phyloP scores from a whole-genome alignment of 2,329 filamentous ascomycete species.

The Coniella vitis region DNA sequence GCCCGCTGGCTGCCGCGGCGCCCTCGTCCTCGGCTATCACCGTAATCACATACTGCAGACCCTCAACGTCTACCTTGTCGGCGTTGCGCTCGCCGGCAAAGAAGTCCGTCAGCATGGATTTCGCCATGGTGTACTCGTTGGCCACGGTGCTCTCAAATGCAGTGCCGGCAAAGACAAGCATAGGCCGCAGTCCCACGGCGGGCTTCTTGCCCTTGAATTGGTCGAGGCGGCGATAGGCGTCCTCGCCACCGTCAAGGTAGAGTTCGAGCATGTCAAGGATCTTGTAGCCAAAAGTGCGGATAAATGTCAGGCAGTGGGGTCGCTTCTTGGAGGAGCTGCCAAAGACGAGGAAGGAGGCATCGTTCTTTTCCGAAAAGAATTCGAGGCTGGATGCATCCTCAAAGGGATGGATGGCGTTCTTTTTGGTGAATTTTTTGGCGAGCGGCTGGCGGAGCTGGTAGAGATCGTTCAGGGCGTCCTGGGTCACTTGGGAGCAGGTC shows the following conservation, averaged over 20 bases:
- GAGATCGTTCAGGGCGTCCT: constrained; percentile 80
- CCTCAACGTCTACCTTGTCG: constrained; percentile 86
- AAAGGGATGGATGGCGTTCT: constrained; percentile 92
- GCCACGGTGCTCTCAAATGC: constrained; percentile 77
- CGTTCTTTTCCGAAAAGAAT: constrained; percentile 96
- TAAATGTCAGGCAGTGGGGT: constrained; percentile 80
- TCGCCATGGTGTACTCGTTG: constrained; percentile 77
- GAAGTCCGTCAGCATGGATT: constrained; percentile 81
- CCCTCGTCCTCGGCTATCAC: constrained; percentile 65
- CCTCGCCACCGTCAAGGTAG: constrained; percentile 58
- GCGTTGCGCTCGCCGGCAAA: constrained; percentile 74
- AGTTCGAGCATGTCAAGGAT: constrained; percentile 94
- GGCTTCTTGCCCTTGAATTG: constrained; percentile 74
- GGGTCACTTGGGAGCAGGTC: constrained; percentile 72
- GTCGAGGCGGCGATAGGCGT: constrained; percentile 60
- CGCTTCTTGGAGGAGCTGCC: constrained; percentile 87
- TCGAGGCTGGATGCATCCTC: constrained; percentile 82
- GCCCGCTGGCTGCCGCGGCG: constrained; percentile 28
- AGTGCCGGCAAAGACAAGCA: constrained; percentile 85
- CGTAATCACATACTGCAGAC: constrained; percentile 83
- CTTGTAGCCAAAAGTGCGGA: constrained; percentile 78
- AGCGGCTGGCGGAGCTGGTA: constrained; percentile 78
- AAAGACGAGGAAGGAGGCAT: constrained; percentile 78
- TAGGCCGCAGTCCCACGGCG: constrained; percentile 76
- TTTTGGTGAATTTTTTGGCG: constrained; percentile 90